A percentile compares a stretch with the other conserved stretches of the same genome.
These are phyloP conservation scores for Dunaliella sp. DNA, from an alignment of 139 green algal species.

Conservation along the genomic window DNA sequence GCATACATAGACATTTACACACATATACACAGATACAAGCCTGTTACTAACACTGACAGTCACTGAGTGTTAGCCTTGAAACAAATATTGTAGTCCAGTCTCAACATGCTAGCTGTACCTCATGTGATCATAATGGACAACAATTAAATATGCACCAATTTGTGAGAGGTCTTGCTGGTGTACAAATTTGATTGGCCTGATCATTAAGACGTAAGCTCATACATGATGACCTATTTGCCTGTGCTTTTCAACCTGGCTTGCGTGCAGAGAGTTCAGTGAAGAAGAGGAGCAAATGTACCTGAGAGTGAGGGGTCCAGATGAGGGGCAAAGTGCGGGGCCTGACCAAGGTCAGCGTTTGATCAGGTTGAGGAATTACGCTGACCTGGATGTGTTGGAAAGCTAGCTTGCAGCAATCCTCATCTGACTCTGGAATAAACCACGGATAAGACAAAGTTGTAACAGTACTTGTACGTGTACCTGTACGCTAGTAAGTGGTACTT, in stretches of 20 bases:
- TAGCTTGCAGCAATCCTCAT: no score
- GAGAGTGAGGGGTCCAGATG: neutral
- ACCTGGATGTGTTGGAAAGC: no score
- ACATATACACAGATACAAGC: no score
- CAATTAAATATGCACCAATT: neutral
- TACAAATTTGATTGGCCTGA: neutral
- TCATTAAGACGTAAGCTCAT: neutral
- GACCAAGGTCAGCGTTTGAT: no score
- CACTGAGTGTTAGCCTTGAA: no score
- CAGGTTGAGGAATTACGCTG: no score
- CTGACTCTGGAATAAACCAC: neutral
- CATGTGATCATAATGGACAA: neutral
- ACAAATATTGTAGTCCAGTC: neutral
- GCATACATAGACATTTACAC: no score
- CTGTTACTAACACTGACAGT: no score
- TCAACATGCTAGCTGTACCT: neutral
- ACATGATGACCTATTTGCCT: neutral
- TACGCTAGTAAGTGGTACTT: no score
- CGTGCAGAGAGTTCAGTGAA: neutral
- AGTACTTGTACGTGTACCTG: neutral
- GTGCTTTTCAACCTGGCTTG: neutral
- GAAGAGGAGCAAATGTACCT: slow-evolving; percentile 1
- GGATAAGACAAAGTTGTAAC: neutral
- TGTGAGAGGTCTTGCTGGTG: neutral
- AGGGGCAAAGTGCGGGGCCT: slow-evolving; percentile 1